Conservation (phyloP, 768 basidiomycete species). For the Russula earlei region DNA sequence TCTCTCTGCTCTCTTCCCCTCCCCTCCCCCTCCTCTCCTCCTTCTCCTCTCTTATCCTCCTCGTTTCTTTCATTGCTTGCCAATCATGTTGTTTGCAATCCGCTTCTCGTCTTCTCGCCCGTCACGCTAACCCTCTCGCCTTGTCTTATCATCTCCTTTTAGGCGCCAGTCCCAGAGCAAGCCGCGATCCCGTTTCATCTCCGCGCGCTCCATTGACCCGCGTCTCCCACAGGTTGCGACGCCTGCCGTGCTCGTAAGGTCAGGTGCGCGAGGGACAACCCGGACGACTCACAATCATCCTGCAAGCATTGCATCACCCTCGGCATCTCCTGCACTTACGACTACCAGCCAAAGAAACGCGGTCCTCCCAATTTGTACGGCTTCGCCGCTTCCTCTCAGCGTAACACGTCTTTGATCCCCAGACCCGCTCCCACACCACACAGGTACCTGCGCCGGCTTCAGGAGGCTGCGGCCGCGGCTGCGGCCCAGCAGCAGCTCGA, state of each 20-base stretch:
- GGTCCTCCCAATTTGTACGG: conserved; percentile 86
- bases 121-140: conserved; percentile 28
- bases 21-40: conserved; percentile 5
- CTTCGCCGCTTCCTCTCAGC: not conserved
- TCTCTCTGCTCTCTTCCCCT: not conserved
- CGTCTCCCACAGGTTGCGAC: conserved; percentile 55
- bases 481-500: conserved; percentile 35
- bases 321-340: conserved; percentile 79
- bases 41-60: conserved; percentile 14
- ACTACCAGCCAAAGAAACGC: conserved; percentile 89
- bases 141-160: conserved; percentile 26
- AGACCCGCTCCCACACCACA: conserved; percentile 8
- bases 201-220: conserved; percentile 22
- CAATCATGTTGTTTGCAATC: conserved; percentile 32
- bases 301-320: conserved; percentile 85
- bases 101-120: conserved; percentile 21
- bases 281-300: conserved; percentile 63
- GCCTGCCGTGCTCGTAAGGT: conserved; percentile 84
- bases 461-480: conserved; percentile 59
- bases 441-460: conserved; percentile 71
- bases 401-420: not conserved
- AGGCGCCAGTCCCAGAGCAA: conserved; percentile 83
- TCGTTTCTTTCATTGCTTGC: not conserved
- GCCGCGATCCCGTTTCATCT: conserved; percentile 26
- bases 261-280: conserved; percentile 70